Percentiles rank a stretch among this genome's conserved stretches.
These are phyloP conservation scores for Umbellularia californica DNA, from an alignment of 164 flowering plant species.

Conservation along the genomic window DNA sequence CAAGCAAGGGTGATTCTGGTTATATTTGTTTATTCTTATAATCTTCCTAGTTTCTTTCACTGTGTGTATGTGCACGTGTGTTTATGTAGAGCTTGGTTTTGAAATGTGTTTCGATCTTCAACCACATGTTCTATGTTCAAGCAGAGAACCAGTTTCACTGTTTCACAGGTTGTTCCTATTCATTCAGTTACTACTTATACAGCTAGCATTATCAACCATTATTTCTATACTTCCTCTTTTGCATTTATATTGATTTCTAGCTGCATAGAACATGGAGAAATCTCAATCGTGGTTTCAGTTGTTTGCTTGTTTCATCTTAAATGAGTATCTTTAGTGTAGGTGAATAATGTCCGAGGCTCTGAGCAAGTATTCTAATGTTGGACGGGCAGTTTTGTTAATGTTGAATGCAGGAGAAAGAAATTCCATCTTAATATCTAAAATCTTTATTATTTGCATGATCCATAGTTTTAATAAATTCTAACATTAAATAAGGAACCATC, in stretches of 20 bases:
- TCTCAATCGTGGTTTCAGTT: not conserved
- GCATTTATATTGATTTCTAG: too few species aligned
- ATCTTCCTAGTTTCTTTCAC: constrained; percentile 4
- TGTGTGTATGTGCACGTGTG: not conserved
- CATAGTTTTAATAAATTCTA: too few species aligned
- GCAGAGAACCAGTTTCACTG: not conserved
- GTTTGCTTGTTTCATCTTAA: not conserved
- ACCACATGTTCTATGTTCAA: not conserved
- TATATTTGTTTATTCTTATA: constrained; percentile 43
- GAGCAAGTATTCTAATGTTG: too few species aligned
- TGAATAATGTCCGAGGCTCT: too few species aligned
- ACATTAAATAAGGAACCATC: too few species aligned
- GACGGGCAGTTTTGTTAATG: too few species aligned
- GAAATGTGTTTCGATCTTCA: constrained; percentile 20
- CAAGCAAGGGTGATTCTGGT: constrained; percentile 12
- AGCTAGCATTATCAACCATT: not conserved
- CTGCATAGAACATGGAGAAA: too few species aligned
- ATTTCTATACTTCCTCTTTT: not conserved
- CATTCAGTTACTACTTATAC: not conserved
- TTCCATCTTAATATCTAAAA: too few species aligned
- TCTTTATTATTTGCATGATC: too few species aligned
- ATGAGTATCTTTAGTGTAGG: too few species aligned
- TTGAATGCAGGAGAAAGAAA: too few species aligned
- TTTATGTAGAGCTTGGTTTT: constrained; percentile 41
- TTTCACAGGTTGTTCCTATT: not conserved